A percentile compares a stretch with the other conserved stretches of the same genome.
Evolutionary conservation across 1,139 yeast genomes (phyloP).

Genomic region (Candida sp.): DNA sequence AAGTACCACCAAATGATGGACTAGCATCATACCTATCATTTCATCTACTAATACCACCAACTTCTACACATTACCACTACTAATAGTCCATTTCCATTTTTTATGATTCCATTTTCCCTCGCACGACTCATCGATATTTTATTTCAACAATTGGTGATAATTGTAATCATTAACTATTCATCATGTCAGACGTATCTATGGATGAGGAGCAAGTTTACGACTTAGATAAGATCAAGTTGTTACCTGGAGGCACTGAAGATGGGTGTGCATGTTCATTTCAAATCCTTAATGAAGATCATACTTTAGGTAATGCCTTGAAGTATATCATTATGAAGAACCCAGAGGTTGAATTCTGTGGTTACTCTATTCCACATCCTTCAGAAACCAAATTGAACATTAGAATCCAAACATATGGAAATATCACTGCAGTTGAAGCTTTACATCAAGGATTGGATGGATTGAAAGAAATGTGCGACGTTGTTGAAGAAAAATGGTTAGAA

Average conservation of each 20-base stretch:
- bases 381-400: constrained; percentile 87
- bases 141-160: neutral
- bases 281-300: constrained; percentile 90
- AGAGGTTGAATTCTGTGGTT: constrained; percentile 97
- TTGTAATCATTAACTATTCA: neutral
- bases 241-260: constrained; percentile 94
- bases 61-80: neutral
- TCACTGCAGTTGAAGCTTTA: constrained; percentile 90
- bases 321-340: constrained; percentile 97
- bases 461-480: constrained; percentile 75
- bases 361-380: constrained; percentile 97
- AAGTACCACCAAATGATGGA: too few relatives aligned
- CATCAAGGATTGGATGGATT: constrained; percentile 90
- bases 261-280: constrained; percentile 96
- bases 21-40: too few relatives aligned
- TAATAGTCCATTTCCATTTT: neutral
- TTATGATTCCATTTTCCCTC: neutral
- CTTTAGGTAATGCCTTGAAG: constrained; percentile 89
- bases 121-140: neutral
- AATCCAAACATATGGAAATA: constrained; percentile 88
- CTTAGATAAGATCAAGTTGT: constrained; percentile 49
- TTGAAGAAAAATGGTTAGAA: constrained; percentile 75
- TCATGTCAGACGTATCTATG: constrained; percentile 23
- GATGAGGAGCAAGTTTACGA: constrained; percentile 26
- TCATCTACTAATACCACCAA: too few relatives aligned